These are phyloP conservation scores for Sphagnum fallax DNA, from an alignment of 228 moss, liverwort and hornwort species.

Conservation along the genomic window DNA sequence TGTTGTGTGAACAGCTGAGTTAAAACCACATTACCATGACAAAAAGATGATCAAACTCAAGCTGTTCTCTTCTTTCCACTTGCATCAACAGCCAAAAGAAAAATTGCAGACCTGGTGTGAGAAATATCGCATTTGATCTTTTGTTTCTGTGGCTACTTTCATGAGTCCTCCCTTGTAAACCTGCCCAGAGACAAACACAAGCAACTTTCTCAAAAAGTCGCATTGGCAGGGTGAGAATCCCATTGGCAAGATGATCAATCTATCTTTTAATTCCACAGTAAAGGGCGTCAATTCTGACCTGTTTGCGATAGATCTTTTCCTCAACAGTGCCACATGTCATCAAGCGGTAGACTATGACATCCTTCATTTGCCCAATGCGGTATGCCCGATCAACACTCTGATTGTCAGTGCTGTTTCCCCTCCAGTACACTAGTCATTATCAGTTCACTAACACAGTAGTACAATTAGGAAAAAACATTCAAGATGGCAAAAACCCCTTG, in stretches of 20 bases:
- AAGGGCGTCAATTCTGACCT: constrained; percentile 16
- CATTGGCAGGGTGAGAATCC: too few relatives aligned
- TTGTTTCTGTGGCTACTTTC: constrained; percentile 93
- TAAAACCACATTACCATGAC: too few relatives aligned
- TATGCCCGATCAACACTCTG: constrained; percentile 99
- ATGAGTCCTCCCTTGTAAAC: constrained; percentile 96
- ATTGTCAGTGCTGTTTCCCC: constrained; percentile 65
- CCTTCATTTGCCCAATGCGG: constrained; percentile 91
- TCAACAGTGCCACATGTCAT: constrained; percentile 97
- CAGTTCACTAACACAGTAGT: not conserved
- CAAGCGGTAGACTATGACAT: constrained; percentile 91
- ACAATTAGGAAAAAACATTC: not conserved
- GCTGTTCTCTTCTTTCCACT: not conserved
- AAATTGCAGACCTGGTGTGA: constrained; percentile 50
- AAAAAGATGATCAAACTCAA: too few relatives aligned
- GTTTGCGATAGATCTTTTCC: constrained; percentile 86
- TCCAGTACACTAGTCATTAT: not conserved
- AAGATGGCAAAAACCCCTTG: too few relatives aligned
- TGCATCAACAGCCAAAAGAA: not conserved
- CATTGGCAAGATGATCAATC: too few relatives aligned
- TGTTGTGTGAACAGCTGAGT: too few relatives aligned
- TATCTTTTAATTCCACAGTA: too few relatives aligned
- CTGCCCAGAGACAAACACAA: constrained; percentile 19
- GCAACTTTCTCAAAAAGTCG: too few relatives aligned
- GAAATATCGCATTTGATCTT: constrained; percentile 93